A percentile compares a stretch with the other conserved stretches of the same genome.
phyloP scores from a whole-genome alignment of 2,329 filamentous ascomycete species.

The Herpotrichia juniperi region DNA sequence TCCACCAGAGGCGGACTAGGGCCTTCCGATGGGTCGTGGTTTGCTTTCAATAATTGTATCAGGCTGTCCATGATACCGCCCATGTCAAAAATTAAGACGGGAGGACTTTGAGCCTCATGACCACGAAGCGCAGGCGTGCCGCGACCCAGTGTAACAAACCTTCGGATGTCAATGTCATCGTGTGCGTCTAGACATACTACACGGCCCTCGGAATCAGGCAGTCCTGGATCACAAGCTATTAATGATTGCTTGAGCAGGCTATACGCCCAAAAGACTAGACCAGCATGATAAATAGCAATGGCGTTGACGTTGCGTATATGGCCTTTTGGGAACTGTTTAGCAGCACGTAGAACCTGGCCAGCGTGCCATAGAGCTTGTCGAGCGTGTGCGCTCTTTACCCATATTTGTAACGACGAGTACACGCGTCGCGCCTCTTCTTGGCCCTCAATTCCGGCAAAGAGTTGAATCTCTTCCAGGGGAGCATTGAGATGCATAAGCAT shows the following conservation, averaged over 20 bases:
- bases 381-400: conserved; percentile 62
- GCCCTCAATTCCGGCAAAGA: conserved; percentile 71
- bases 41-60: conserved; percentile 64
- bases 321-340: conserved; percentile 59
- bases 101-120: conserved; percentile 28
- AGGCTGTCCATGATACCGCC: conserved; percentile 64
- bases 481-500: conserved; percentile 69
- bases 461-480: conserved; percentile 68
- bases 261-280: conserved; percentile 72
- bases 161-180: conserved; percentile 59
- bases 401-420: conserved; percentile 64
- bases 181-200: conserved; percentile 60
- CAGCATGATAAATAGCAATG: conserved; percentile 71
- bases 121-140: conserved; percentile 60
- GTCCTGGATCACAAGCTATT: conserved; percentile 40
- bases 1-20: conserved; percentile 66
- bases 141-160: conserved; percentile 64
- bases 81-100: conserved; percentile 59
- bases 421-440: conserved; percentile 68
- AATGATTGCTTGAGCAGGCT: conserved; percentile 57
- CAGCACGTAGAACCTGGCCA: conserved; percentile 68
- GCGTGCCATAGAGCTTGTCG: conserved; percentile 71
- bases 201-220: too few relatives aligned
- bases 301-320: conserved; percentile 70
- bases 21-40: conserved; percentile 38